Base-by-base conservation (phyloP, 2,329 filamentous ascomycete genomes). In the Epicoccum nigrum region DNA sequence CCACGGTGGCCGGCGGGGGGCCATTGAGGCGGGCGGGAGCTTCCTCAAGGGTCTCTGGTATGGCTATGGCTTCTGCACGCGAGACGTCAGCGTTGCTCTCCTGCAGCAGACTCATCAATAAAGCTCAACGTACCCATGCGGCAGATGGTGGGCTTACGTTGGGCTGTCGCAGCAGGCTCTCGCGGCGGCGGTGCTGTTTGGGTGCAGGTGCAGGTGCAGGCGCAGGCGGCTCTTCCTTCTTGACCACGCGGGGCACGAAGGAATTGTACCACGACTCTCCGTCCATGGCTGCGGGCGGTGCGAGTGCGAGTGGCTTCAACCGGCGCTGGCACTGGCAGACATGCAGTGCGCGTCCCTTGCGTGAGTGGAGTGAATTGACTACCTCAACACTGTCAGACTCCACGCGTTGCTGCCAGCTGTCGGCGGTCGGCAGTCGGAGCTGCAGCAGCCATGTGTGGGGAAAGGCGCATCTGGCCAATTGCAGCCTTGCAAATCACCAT, bases 241-340 rank as follows among this genome's bases (percentile, higher is more conserved):
- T 76, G 51, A 81, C 76, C 45, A 83, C 74, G 47, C 87, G 84
- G 20, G 88, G 83, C 58, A 89, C 84, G 68, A 90, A 87, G 70
- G 83, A 74, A 64, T 74, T 90, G 76, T 92, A 91, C 89, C 89
- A 93, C 23, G 88, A 86, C 73, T 93, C 89, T 51, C 58, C 63
- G 74, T 90, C 90, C 88, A 91, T 92, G 61, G 60, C 23, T 25
- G 23, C 46, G 50, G 48, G 46, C 39, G 31, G 46, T 25, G 25
- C n/a, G 25, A 27, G 11, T 30, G 28, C 2, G 32, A 16, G 49
- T 40, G 49, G 44, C 49, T 47, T 47, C 49, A 44, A 52, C 38
- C 33, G 21, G 38, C 31, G 21, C 16, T 38, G 49, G 39, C 49
- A 39, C 16, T 38, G 49, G 39, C 49, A 39, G 33, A 47, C 49